Evolutionary conservation across 768 basidiomycete genomes (phyloP).

Genomic region (Psilocybe cyanescens): DNA sequence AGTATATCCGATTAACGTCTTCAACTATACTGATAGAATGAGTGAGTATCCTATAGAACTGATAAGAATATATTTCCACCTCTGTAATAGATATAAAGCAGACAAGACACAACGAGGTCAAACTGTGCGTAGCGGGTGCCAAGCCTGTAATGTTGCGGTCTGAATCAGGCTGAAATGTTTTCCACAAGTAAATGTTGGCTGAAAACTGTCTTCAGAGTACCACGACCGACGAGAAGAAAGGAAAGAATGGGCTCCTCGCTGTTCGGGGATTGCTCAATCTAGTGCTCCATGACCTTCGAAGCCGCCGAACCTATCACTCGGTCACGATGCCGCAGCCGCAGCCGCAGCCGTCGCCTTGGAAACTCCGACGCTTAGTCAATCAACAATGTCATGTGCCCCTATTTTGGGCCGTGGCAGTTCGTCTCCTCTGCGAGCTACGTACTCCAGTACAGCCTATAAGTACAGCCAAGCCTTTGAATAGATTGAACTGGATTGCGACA

Average conservation of each 20-base stretch:
- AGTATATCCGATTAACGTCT: neutral
- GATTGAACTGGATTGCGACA: too few species aligned
- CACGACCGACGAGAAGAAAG: neutral
- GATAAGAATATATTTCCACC: too few species aligned
- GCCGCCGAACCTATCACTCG: too few species aligned
- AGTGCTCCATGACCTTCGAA: neutral
- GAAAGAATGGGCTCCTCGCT: neutral
- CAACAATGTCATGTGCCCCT: neutral
- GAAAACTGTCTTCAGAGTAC: neutral
- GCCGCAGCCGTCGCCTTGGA: neutral
- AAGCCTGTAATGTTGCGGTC: neutral
- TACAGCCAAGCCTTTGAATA: too few species aligned
- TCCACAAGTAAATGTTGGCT: neutral
- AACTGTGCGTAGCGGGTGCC: neutral
- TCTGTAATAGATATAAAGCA: neutral
- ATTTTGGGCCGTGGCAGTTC: neutral
- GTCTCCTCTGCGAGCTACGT: too few species aligned
- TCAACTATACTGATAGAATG: neutral
- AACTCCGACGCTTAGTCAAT: neutral
- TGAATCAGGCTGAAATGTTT: neutral
- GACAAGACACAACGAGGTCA: neutral
- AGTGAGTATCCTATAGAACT: too few species aligned
- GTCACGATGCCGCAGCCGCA: neutral
- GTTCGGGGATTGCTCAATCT: neutral
- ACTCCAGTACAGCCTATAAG: too few species aligned